Evolutionary conservation across 768 basidiomycete genomes (phyloP).

Genomic region (Calvatia gigantea): DNA sequence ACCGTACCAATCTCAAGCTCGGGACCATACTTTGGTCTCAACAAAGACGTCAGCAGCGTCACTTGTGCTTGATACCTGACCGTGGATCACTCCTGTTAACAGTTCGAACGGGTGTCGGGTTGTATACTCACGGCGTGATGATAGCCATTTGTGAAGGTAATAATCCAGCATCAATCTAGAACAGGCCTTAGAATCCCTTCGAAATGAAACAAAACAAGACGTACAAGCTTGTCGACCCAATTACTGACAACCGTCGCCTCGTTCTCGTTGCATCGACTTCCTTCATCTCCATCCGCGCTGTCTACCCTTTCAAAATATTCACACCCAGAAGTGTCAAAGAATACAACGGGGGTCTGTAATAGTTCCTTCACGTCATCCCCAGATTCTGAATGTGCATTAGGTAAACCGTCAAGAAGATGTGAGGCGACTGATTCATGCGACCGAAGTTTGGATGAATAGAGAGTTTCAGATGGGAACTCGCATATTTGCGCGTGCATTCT

Average conservation of each 20-base stretch:
- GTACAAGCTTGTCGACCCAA: slow-evolving; percentile 80
- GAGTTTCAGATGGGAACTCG: slow-evolving; percentile 76
- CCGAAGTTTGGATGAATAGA: slow-evolving; percentile 70
- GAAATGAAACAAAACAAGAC: slow-evolving; percentile 2
- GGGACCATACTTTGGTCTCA: slow-evolving; percentile 66
- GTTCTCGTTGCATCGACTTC: slow-evolving; percentile 92
- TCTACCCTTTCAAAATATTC: slow-evolving; percentile 88
- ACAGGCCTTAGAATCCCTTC: neutral
- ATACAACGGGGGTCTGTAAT: slow-evolving; percentile 77
- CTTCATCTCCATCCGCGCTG: slow-evolving; percentile 66
- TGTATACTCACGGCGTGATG: slow-evolving; percentile 68
- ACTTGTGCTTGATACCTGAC: slow-evolving; percentile 92
- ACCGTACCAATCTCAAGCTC: slow-evolving; percentile 90
- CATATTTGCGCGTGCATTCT: slow-evolving; percentile 91
- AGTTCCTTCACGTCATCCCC: slow-evolving; percentile 73
- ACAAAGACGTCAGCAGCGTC: slow-evolving; percentile 69
- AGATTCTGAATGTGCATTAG: slow-evolving; percentile 43
- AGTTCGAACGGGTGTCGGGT: neutral
- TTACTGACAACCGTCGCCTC: slow-evolving; percentile 82
- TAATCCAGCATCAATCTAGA: slow-evolving; percentile 59
- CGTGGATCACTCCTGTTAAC: neutral
- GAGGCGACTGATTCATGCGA: slow-evolving; percentile 69
- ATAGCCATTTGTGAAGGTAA: slow-evolving; percentile 75
- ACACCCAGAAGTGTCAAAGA: slow-evolving; percentile 92
- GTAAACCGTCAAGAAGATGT: slow-evolving; percentile 70